Percentiles rank a stretch among this genome's conserved stretches.
phyloP scores from a whole-genome alignment of 2,329 filamentous ascomycete genomes.

The Knufia fluminis region DNA sequence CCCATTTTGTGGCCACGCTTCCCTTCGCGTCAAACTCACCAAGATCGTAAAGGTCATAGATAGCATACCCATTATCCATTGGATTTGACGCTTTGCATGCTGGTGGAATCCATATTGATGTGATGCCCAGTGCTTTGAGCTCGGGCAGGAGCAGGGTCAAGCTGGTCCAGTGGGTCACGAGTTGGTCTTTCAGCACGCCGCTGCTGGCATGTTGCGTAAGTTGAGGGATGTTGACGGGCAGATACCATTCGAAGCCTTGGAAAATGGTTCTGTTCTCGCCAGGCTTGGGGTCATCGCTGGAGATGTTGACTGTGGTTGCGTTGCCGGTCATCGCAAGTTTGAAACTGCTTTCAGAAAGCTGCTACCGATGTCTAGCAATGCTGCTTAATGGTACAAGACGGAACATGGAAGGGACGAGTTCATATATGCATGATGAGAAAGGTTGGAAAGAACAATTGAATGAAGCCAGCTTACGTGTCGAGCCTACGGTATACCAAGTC shows the following conservation, averaged over 20 bases:
- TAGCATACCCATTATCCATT: constrained; percentile 56
- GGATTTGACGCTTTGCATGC: constrained; percentile 56
- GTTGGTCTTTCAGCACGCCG: not conserved
- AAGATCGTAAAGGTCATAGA: constrained; percentile 61
- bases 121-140: constrained; percentile 52
- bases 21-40: constrained; percentile 68
- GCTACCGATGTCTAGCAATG: too few relatives aligned
- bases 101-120: constrained; percentile 59
- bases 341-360: too few relatives aligned
- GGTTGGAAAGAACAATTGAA: too few relatives aligned
- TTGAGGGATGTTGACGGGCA: constrained; percentile 34
- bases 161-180: constrained; percentile 53
- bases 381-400: too few relatives aligned
- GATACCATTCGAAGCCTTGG: constrained; percentile 66
- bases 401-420: too few relatives aligned
- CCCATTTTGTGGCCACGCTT: constrained; percentile 57
- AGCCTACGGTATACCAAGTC: too few relatives aligned
- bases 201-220: not conserved
- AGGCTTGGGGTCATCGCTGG: not conserved
- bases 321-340: too few relatives aligned
- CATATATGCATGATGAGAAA: too few relatives aligned
- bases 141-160: constrained; percentile 44
- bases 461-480: too few relatives aligned
- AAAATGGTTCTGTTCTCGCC: constrained; percentile 47
- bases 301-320: too few relatives aligned